Conservation (phyloP, 163 green algal genomes). For the Coccomyxa subellipsoidea region DNA sequence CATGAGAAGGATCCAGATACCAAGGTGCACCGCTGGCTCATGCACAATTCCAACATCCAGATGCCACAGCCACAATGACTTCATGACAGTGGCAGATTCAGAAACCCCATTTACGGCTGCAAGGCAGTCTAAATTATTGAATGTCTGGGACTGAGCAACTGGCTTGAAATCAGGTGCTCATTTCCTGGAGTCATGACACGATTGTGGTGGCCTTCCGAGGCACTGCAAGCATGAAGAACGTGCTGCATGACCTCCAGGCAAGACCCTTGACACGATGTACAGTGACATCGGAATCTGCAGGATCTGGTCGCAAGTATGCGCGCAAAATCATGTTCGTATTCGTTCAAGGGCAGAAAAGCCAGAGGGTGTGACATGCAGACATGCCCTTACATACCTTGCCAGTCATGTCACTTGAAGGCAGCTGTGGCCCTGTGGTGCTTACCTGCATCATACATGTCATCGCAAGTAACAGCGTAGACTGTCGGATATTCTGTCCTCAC, state of each 20-base stretch:
- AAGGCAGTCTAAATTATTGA: not conserved
- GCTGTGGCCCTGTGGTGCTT: too few species aligned
- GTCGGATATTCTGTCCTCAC: not conserved
- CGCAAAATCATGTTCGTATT: not conserved
- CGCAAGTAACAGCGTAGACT: not conserved
- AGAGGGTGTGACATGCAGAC: too few species aligned
- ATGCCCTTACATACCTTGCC: too few species aligned
- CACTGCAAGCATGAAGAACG: slow-evolving; percentile 44
- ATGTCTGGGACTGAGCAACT: not conserved
- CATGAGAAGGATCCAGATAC: not conserved
- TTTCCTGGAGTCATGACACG: slow-evolving; percentile 36
- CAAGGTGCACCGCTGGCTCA: slow-evolving; percentile 1
- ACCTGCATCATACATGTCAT: too few species aligned
- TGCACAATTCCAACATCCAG: not conserved
- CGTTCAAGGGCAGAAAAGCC: too few species aligned
- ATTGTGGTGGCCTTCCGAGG: slow-evolving; percentile 54
- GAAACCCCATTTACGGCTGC: too few species aligned
- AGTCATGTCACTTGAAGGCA: too few species aligned
- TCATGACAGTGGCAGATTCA: not conserved
- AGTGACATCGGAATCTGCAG: not conserved
- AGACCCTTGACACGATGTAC: not conserved
- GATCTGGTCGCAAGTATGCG: not conserved
- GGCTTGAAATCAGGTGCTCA: slow-evolving; percentile 2
- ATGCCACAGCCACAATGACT: too few species aligned
- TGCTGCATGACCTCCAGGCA: slow-evolving; percentile 45